These are phyloP conservation scores for Umbelopsis ramanniana DNA, from an alignment of 192 early-diverging fungal genomes.

Conservation along the genomic window DNA sequence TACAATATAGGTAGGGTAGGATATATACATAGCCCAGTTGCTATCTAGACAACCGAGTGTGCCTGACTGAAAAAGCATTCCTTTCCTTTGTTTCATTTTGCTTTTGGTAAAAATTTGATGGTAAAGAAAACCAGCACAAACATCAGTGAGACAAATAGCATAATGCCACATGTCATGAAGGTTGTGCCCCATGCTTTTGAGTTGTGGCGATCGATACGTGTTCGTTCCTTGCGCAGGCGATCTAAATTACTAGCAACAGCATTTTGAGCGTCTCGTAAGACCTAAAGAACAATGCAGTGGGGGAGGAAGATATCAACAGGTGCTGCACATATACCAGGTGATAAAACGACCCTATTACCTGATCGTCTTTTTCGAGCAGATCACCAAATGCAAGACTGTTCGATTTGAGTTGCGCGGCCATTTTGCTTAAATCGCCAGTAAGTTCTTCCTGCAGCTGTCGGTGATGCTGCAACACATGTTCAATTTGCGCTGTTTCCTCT, in stretches of 20 bases:
- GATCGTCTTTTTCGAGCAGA: conserved; percentile 45
- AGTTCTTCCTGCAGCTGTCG: conserved; percentile 55
- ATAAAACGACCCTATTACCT: conserved; percentile 21
- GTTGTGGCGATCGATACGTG: conserved; percentile 41
- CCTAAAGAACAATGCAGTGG: conserved; percentile 14
- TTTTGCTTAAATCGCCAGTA: conserved; percentile 48
- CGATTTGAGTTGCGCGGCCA: conserved; percentile 54
- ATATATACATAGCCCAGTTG: conserved; percentile 17
- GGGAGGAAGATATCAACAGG: too few relatives aligned
- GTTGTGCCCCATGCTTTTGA: conserved; percentile 52
- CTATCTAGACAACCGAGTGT: not conserved
- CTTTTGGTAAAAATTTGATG: conserved; percentile 48
- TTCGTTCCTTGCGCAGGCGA: conserved; percentile 38
- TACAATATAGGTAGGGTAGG: conserved; percentile 12
- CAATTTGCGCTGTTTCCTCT: conserved; percentile 42
- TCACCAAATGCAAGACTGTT: conserved; percentile 52
- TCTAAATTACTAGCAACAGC: conserved; percentile 43
- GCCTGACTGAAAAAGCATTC: not conserved
- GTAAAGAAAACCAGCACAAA: conserved; percentile 52
- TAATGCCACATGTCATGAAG: conserved; percentile 46
- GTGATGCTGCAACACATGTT: conserved; percentile 53
- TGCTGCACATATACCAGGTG: too few relatives aligned
- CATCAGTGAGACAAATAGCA: conserved; percentile 49
- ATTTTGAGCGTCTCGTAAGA: conserved; percentile 44
- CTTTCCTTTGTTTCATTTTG: conserved; percentile 3